Base-by-base conservation (phyloP, 2,329 filamentous ascomycete species). In the Monilinia laxa region DNA sequence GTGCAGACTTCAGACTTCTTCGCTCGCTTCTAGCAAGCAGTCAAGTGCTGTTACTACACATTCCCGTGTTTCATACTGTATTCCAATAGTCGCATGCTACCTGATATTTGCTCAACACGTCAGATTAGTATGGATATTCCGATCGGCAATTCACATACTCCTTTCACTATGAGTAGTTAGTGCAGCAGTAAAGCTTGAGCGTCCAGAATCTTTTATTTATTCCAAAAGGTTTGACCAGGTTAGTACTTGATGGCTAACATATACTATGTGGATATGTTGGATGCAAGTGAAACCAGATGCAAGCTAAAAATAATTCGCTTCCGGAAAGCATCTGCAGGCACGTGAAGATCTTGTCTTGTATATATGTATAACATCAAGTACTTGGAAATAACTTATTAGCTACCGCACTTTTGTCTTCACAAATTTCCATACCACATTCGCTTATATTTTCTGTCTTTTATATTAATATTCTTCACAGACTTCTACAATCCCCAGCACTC, bases 51-150 rank as follows among this genome's bases (percentile, higher is more conserved):
- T 42, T 20, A 60, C 42, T 31, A 38, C 20, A 49, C 42, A 49
- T 49, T 49, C 35, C 47, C n/a, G 42, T 59, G 54, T 66, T 42
- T 62, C 58, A 62, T 28, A 58, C 42, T n/a, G 14, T 45, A 31
- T 63, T 66, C 49, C 64, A 55, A 66, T 66, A 62, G 56, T 66
- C 28, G 54, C 57, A 53, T 62, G 25, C 38, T 40, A 35, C 25
- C 47, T 18, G 25, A 62, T 53, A 20, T 25, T 45, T 54, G 40
- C 49, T 55, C 23, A 25, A 55, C 51, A 40, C 49, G 49, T 40
- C 38, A 51, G 28, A 51, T 63, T 52, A 35, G 51, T 9, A 38
- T 54, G 28, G 23, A 66, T 51, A 51, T 63, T 38, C 35, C 20
- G 31, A 54, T 55, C 45, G 25, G 14, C n/a, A 25, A 25, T 12